Evolutionary conservation across 1,284 basidiomycete genomes (phyloP).

Genomic region (Tilletia caries): DNA sequence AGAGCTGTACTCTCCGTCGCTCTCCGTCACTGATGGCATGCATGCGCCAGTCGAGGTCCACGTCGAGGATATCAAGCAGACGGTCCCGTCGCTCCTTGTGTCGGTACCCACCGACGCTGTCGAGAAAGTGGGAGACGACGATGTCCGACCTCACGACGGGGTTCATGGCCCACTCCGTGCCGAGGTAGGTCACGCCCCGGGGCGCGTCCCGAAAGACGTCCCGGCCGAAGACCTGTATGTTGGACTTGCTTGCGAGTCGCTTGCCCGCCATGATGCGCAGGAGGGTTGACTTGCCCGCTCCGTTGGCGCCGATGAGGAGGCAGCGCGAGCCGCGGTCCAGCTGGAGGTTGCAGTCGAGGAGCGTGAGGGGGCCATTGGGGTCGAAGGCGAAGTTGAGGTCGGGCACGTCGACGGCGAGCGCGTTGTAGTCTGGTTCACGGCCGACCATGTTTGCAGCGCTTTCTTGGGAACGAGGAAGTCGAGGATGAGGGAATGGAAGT

Average conservation of each 20-base stretch:
- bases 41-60: constrained; percentile 75
- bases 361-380: constrained; percentile 28
- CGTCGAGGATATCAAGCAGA: constrained; percentile 85
- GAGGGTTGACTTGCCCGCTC: constrained; percentile 91
- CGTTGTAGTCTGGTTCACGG: background rate
- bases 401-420: constrained; percentile 42
- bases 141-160: constrained; percentile 73
- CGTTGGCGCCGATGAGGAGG: constrained; percentile 52
- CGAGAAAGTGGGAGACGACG: constrained; percentile 65
- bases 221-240: constrained; percentile 46
- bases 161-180: constrained; percentile 79
- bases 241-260: constrained; percentile 41
- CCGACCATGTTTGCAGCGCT: background rate
- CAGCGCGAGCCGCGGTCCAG: constrained; percentile 45
- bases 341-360: constrained; percentile 34
- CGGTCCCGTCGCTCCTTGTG: constrained; percentile 82
- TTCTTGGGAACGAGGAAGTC: too few species aligned
- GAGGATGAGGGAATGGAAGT: background rate
- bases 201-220: constrained; percentile 50
- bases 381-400: constrained; percentile 45
- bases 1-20: constrained; percentile 85
- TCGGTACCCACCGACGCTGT: constrained; percentile 87
- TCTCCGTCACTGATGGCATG: constrained; percentile 93
- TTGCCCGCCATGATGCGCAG: constrained; percentile 93
- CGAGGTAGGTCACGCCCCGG: constrained; percentile 68